phyloP scores from a whole-genome alignment of 768 basidiomycete species.

The Termitomyces sp. region DNA sequence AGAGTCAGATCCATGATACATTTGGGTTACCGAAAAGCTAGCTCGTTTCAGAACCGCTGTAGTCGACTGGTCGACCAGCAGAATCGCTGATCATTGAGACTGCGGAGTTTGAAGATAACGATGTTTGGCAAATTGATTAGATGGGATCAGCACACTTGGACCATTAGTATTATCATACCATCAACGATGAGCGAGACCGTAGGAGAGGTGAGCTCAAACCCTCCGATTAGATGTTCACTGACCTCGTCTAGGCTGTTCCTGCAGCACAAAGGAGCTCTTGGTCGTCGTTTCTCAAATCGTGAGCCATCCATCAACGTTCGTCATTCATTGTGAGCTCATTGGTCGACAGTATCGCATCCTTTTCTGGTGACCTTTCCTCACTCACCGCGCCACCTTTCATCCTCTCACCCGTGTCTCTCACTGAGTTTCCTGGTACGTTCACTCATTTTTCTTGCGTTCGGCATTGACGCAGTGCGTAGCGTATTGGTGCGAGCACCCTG shows the following conservation, averaged over 20 bases:
- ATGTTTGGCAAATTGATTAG: constrained; percentile 6
- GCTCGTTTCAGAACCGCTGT: no score
- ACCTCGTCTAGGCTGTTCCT: constrained; percentile 62
- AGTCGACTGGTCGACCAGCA: no score
- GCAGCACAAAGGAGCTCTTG: constrained; percentile 83
- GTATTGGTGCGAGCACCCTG: constrained; percentile 96
- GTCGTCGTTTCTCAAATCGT: constrained; percentile 92
- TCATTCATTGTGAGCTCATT: constrained; percentile 10
- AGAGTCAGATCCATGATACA: no score
- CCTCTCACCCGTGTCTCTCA: constrained; percentile 85
- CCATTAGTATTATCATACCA: background rate
- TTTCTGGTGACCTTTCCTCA: constrained; percentile 85
- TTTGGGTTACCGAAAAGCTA: no score
- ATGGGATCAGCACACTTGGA: background rate
- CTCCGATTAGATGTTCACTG: background rate
- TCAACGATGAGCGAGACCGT: constrained; percentile 23
- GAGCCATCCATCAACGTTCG: constrained; percentile 29
- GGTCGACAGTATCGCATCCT: constrained; percentile 65
- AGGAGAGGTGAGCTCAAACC: constrained; percentile 24
- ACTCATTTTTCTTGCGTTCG: background rate
- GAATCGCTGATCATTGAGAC: background rate
- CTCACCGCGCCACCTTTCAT: constrained; percentile 91
- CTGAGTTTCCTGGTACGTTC: constrained; percentile 81
- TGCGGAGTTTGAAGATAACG: constrained; percentile 11
- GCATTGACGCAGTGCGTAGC: constrained; percentile 41